Conservation (phyloP, 306 rosid genomes). For the Ammopiptanthus mongolicus region DNA sequence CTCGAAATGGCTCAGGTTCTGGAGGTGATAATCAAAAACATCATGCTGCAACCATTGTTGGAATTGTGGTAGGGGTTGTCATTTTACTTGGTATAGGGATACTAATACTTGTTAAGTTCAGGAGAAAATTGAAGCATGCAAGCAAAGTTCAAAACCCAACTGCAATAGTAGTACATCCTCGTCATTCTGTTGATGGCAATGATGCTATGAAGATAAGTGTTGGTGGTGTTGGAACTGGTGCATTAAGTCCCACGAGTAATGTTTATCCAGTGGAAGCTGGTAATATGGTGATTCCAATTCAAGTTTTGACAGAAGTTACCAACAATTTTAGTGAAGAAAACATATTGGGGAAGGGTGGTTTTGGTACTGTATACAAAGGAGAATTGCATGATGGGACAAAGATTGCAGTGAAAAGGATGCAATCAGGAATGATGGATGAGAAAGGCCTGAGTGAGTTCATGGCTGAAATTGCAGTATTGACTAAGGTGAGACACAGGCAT, state of each 20-base stretch:
- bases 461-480: conserved; percentile 80
- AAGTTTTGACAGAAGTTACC: conserved; percentile 66
- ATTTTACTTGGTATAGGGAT: conserved; percentile 25
- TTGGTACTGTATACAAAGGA: conserved; percentile 81
- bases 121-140: conserved; percentile 12
- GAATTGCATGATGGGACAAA: conserved; percentile 84
- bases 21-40: neutral
- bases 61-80: conserved; percentile 28
- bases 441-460: conserved; percentile 67
- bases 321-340: conserved; percentile 55
- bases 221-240: conserved; percentile 16
- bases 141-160: conserved; percentile 27
- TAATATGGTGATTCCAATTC: conserved; percentile 64
- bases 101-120: conserved; percentile 5
- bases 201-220: conserved; percentile 32
- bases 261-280: conserved; percentile 51
- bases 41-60: conserved; percentile 17
- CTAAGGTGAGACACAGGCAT: conserved; percentile 77
- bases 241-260: conserved; percentile 23
- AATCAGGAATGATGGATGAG: conserved; percentile 52
- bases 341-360: conserved; percentile 78
- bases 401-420: conserved; percentile 97
- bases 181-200: conserved; percentile 36
- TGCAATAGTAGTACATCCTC: conserved; percentile 35
- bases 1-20: neutral